Base-by-base conservation (phyloP, 768 basidiomycete species). In the Boletus vinaceobasis region DNA sequence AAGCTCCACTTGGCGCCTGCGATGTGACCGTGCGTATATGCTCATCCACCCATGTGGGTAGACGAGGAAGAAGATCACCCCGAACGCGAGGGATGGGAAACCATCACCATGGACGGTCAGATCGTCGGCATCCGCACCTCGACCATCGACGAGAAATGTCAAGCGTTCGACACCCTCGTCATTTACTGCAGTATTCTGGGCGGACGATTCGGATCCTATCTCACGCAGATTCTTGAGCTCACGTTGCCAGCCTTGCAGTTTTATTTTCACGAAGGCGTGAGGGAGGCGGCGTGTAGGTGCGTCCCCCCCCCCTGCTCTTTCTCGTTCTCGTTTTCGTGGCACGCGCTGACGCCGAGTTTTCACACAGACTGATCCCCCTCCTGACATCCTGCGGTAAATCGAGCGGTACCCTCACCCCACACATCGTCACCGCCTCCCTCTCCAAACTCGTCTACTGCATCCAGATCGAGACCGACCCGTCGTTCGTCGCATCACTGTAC, bases 101-200 rank as follows among this genome's bases (percentile, higher is more conserved):
- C 85, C 2, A 79, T 92, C 56, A 76, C 78, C 7, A 82, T 91
- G 77, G 88, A 90, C 46, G 90, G 90, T 0, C 85, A 86, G 46
- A 80, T 82, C 17, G 77, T 90, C 26, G 88, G 87, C 2, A 88
- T 93, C 58, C 80, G 86, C 51, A 93, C 90, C 4, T 93, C 88
- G 0, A 82, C 83, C 1, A 84, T 93, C 61, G 90, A 93, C 64
- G 90, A 93, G 60, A 93, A 93, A 64, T 90, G 89, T 53, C 87
- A 90, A 64, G 90, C 91, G 3, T 90, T 92, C 60, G 88, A 91
- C 64, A 91, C 88, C n/a, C 77, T 93, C 7, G 83, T 91, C 14
- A 87, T 91, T 21, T 88, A 91, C 64, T 85, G 83, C 58, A 86
- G 84, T 39, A 84, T 86, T 5, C 77, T 93, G 0, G 81, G 81